phyloP scores from a whole-genome alignment of 441 rosid genomes.

The Theobroma grandiflorum region DNA sequence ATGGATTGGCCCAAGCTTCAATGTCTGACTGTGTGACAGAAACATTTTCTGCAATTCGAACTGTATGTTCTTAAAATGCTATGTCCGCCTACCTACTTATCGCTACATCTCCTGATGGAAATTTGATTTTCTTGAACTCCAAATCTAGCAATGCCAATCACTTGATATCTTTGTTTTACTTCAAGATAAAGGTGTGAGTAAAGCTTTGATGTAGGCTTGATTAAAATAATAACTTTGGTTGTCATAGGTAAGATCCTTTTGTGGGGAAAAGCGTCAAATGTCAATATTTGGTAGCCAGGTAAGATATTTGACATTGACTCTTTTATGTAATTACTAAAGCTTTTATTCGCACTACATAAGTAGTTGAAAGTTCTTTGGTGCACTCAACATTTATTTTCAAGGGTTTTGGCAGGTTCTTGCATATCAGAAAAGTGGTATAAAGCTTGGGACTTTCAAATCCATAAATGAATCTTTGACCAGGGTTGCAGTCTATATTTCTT shows the following conservation, averaged over 20 bases:
- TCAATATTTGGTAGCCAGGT: conserved; percentile 84
- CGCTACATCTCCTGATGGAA: background rate
- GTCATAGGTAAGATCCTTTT: conserved; percentile 88
- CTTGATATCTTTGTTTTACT: conserved; percentile 20
- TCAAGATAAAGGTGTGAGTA: background rate
- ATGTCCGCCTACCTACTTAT: background rate
- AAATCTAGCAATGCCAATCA: background rate
- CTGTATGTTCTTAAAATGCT: conserved; percentile 59
- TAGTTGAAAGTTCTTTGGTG: conserved; percentile 8
- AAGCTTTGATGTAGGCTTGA: conserved; percentile 18
- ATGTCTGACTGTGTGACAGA: conserved; percentile 92
- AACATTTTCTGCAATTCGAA: conserved; percentile 94
- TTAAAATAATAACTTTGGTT: conserved; percentile 31
- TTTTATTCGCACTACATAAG: background rate
- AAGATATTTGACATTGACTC: conserved; percentile 34
- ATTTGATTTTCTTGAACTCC: conserved; percentile 1
- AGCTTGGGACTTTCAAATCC: conserved; percentile 92
- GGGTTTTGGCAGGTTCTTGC: conserved; percentile 74
- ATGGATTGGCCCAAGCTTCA: conserved; percentile 89
- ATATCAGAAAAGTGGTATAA: conserved; percentile 83
- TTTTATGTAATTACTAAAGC: conserved; percentile 7
- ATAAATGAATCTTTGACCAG: conserved; percentile 90
- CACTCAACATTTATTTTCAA: conserved; percentile 22
- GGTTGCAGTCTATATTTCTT: conserved; percentile 85
- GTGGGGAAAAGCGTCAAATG: conserved; percentile 96